Evolutionary conservation across 768 basidiomycete species (phyloP).

Genomic region (Leccinum uliginosum): DNA sequence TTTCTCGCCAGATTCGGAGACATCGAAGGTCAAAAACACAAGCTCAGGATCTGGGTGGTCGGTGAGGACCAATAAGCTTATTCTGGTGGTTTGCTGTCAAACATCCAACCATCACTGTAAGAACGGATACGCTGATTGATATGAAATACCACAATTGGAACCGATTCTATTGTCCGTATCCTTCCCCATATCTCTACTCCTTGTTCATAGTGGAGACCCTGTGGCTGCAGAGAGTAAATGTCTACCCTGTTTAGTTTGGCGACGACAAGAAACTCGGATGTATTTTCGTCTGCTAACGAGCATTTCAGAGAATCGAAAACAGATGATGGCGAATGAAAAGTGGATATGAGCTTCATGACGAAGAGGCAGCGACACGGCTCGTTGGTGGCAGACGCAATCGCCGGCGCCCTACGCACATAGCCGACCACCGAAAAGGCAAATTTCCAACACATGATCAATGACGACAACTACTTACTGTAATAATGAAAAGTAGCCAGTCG

Average conservation of each 20-base stretch:
- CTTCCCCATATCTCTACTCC: conserved; percentile 67
- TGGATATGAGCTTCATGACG: conserved; percentile 57
- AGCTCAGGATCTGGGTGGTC: conserved; percentile 77
- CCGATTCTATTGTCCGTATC: conserved; percentile 49
- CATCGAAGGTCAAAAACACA: conserved; percentile 53
- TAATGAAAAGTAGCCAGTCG: too few species aligned
- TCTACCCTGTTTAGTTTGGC: conserved; percentile 65
- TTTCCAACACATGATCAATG: too few species aligned
- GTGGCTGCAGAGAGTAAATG: conserved; percentile 58
- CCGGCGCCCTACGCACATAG: too few species aligned
- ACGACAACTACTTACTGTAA: too few species aligned
- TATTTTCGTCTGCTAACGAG: conserved; percentile 44
- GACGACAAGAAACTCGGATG: conserved; percentile 61
- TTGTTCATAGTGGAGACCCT: conserved; percentile 59
- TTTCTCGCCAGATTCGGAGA: conserved; percentile 30
- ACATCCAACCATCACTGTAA: conserved; percentile 6
- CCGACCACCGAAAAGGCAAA: too few species aligned
- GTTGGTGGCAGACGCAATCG: too few species aligned
- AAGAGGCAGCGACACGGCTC: not conserved
- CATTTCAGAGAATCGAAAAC: conserved; percentile 69
- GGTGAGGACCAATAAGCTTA: conserved; percentile 58
- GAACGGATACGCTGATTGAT: not conserved
- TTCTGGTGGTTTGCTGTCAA: conserved; percentile 30
- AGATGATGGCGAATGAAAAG: conserved; percentile 74
- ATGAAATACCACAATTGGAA: conserved; percentile 48